A percentile compares a stretch with the other conserved stretches of the same genome.
phyloP scores from a whole-genome alignment of 1,139 yeast species.

The Kazachstania sp. region DNA sequence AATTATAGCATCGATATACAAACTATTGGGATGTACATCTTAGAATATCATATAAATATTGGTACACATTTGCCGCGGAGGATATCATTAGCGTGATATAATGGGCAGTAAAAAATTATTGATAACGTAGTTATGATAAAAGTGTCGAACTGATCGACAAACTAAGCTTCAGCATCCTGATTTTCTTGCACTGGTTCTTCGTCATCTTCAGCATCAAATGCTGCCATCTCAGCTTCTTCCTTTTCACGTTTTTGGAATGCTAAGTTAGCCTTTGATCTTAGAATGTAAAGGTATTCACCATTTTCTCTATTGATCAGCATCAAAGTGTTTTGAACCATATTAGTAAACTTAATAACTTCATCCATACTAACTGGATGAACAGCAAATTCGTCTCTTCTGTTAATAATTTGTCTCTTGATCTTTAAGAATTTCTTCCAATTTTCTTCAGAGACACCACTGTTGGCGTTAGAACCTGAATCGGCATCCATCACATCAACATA shows the following conservation, averaged over 20 bases:
- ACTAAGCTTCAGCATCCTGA: neutral
- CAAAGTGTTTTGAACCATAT: conserved; percentile 53
- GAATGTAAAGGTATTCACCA: conserved; percentile 58
- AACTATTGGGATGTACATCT: no score
- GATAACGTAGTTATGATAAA: no score
- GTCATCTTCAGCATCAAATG: conserved; percentile 1
- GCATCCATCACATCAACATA: conserved; percentile 26
- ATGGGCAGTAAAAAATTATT: no score
- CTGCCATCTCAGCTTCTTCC: conserved; percentile 17
- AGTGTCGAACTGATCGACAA: neutral
- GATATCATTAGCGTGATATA: no score
- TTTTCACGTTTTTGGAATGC: conserved; percentile 68
- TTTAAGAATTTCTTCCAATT: conserved; percentile 27
- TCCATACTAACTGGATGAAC: conserved; percentile 43
- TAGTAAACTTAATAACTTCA: conserved; percentile 44
- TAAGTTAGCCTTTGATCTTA: conserved; percentile 75
- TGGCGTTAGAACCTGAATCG: conserved; percentile 14
- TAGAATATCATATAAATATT: no score
- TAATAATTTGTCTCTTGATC: conserved; percentile 16
- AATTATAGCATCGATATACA: no score
- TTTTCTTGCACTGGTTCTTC: neutral
- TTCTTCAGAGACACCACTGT: conserved; percentile 11
- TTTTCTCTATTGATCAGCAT: conserved; percentile 57
- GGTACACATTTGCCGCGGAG: no score
- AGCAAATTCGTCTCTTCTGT: conserved; percentile 36